Evolutionary conservation across 2,329 filamentous ascomycete genomes (phyloP), one percentile per base, ranked within the genome.

Genomic region (Epichloe coenophiala): DNA sequence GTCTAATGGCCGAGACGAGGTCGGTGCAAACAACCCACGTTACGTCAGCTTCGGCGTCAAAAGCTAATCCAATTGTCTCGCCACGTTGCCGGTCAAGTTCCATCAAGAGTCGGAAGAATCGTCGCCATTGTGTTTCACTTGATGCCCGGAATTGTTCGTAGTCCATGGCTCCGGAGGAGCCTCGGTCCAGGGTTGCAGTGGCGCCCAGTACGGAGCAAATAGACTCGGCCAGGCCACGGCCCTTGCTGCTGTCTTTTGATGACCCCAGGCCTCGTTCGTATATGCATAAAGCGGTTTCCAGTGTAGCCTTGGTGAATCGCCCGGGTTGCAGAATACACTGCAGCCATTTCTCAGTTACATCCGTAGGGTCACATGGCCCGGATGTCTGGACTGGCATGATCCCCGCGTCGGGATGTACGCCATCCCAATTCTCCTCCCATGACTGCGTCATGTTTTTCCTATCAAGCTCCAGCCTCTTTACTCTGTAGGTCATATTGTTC

Each of bases 11-110:
- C 4, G 87, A 85, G 46, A 94, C 73, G 35, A 84, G 81, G 65
- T 96, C 90, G 1, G 90, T 82, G 59, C 88, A 84, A 4, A 95
- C 75, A 45, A 94, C 76, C 88, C 89, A 96, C 2, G 88, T 79
- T 70, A 90, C 77, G 47, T 84, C 82, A 9, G 77, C 75, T 45
- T 78, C 74, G 1, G 76, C 65, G 60, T 97, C 93, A 50, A 87
- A 81, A 0, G 83, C 79, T 43, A 97, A 71, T 1, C 86, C 83
- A 43, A 97, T 68, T 0, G 87, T 84, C 61, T 96, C 90, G 17
- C 86, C 84, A 60, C 90, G 78, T 60, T 88, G 84, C 60, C 86
- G 89, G 63, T 97, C 89, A 40, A 98, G 71, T 63, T 95, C 90
- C 12, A 86, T 75, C 17, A 95, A 76, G 17, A 97, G 75, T 35